Conservation (phyloP, 176 grass and related monocot genomes). For the Oryza glaberrima region DNA sequence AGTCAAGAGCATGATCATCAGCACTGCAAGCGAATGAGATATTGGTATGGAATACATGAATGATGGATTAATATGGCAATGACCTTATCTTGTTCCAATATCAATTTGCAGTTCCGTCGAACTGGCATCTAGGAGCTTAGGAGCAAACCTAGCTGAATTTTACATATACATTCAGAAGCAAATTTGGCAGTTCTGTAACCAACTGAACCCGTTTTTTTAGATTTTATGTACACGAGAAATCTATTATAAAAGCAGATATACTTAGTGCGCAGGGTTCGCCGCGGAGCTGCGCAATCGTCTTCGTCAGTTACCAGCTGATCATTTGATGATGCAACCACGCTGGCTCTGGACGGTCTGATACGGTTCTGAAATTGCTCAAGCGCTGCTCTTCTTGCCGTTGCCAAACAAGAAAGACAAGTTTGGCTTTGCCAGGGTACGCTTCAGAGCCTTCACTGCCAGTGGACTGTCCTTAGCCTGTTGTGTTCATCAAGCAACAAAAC, state of each 20-base stretch:
- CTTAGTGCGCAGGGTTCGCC: slow-evolving; percentile 18
- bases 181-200: slow-evolving; percentile 43
- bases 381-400: slow-evolving; percentile 64
- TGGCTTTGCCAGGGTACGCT: slow-evolving; percentile 54
- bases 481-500: slow-evolving; percentile 21
- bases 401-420: slow-evolving; percentile 41
- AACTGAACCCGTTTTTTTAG: slow-evolving; percentile 37
- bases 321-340: neutral
- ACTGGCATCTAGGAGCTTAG: slow-evolving; percentile 15
- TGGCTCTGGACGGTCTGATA: slow-evolving; percentile 1
- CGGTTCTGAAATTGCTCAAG: slow-evolving; percentile 30
- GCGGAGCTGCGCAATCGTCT: neutral
- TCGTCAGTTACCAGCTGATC: slow-evolving; percentile 1
- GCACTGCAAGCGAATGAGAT: neutral
- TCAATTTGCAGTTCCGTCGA: slow-evolving; percentile 32
- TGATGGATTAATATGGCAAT: neutral
- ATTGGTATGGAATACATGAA: neutral
- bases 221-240: slow-evolving; percentile 55
- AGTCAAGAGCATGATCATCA: neutral
- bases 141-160: slow-evolving; percentile 45
- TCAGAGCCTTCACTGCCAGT: slow-evolving; percentile 71
- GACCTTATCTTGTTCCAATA: slow-evolving; percentile 25
- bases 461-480: slow-evolving; percentile 75
- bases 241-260: slow-evolving; percentile 35
- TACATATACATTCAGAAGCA: slow-evolving; percentile 44